Evolutionary conservation across 352 stramenopile genomes (phyloP).

Genomic region (Globisporangium nodosum): DNA sequence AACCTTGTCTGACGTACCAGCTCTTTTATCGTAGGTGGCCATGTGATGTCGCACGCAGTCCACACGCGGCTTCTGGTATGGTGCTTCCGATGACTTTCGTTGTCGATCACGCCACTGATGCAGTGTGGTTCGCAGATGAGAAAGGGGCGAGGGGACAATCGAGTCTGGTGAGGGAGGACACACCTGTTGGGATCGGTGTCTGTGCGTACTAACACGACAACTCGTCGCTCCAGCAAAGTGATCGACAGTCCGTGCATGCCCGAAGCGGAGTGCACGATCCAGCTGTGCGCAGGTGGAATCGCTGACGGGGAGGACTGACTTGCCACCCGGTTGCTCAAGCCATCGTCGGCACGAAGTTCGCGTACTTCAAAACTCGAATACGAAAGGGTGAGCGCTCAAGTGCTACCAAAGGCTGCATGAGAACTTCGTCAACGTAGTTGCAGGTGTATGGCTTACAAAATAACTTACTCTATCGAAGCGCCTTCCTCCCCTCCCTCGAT

Average conservation of each 20-base stretch:
- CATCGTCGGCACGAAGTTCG: neutral
- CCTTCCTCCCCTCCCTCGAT: neutral
- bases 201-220: neutral
- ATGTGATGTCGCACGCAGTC: conserved; percentile 96
- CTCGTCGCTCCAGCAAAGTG: conserved; percentile 49
- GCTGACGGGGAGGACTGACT: conserved; percentile 51
- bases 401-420: no score
- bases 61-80: conserved; percentile 92
- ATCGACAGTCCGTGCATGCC: conserved; percentile 85
- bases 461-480: neutral
- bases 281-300: conserved; percentile 60
- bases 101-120: neutral
- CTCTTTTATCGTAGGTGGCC: conserved; percentile 34
- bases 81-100: neutral
- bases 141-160: conserved; percentile 89
- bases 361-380: neutral
- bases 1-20: neutral
- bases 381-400: no score
- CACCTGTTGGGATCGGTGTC: neutral
- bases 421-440: no score
- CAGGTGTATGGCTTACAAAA: neutral
- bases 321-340: neutral
- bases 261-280: conserved; percentile 78
- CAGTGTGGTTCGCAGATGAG: conserved; percentile 52
- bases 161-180: conserved; percentile 56